A percentile compares a stretch with the other conserved stretches of the same genome.
phyloP scores from a whole-genome alignment of 1,284 basidiomycete species.

The Puccinia sorghi region DNA sequence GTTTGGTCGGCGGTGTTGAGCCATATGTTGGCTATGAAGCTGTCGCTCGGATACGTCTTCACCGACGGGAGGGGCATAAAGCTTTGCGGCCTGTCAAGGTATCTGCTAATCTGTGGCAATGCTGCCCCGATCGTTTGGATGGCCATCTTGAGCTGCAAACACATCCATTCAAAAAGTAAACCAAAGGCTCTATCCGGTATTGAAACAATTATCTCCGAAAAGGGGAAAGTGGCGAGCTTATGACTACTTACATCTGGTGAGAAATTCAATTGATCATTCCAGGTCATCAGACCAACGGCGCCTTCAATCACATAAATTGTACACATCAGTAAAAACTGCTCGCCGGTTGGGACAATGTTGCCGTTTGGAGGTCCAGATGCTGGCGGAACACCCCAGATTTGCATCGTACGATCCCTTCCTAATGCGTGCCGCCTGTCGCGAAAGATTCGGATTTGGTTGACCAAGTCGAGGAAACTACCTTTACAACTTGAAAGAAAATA shows the following conservation, averaged over 20 bases:
- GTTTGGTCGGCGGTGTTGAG: slow-evolving; percentile 9
- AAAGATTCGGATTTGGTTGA: slow-evolving; percentile 30
- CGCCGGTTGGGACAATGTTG: slow-evolving; percentile 20
- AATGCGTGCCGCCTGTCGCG: slow-evolving; percentile 16
- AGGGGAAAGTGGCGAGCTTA: not conserved
- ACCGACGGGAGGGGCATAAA: slow-evolving; percentile 32
- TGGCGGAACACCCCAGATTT: slow-evolving; percentile 46
- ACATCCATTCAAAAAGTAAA: too few species aligned
- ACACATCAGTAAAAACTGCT: slow-evolving; percentile 39
- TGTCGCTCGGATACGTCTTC: slow-evolving; percentile 18
- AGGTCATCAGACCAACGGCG: slow-evolving; percentile 42
- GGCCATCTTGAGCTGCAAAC: slow-evolving; percentile 29
- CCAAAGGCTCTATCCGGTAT: too few species aligned
- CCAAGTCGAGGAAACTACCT: slow-evolving; percentile 41
- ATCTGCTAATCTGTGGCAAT: slow-evolving; percentile 5
- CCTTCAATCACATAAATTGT: slow-evolving; percentile 49
- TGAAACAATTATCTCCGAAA: not conserved
- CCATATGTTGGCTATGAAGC: slow-evolving; percentile 33
- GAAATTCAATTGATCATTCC: slow-evolving; percentile 22
- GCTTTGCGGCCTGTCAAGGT: slow-evolving; percentile 25
- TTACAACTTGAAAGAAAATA: slow-evolving; percentile 23
- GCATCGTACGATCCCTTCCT: slow-evolving; percentile 28
- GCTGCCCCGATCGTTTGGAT: not conserved
- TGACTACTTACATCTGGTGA: slow-evolving; percentile 34
- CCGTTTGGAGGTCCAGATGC: not conserved